Conservation (phyloP, 2,329 filamentous ascomycete species). For the Hypoxylon sp. region DNA sequence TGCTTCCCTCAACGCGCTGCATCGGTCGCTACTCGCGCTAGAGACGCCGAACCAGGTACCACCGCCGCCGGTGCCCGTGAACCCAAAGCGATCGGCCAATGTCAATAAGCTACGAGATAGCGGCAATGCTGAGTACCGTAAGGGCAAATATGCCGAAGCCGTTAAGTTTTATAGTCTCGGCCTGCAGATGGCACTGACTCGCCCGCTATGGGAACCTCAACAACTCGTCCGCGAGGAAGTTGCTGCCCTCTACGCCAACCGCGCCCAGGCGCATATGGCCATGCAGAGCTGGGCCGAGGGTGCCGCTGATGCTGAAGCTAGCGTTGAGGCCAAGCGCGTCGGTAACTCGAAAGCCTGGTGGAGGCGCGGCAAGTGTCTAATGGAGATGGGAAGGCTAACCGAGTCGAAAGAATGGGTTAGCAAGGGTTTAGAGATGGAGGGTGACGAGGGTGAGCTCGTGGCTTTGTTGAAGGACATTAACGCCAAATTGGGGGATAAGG, state of each 20-base stretch:
- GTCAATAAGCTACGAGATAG: slow-evolving; percentile 92
- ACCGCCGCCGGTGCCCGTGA: slow-evolving; percentile 89
- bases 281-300: slow-evolving; percentile 87
- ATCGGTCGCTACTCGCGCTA: slow-evolving; percentile 79
- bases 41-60: slow-evolving; percentile 76
- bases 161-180: slow-evolving; percentile 87
- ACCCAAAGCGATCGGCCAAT: slow-evolving; percentile 90
- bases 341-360: slow-evolving; percentile 97
- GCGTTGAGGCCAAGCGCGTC: slow-evolving; percentile 86
- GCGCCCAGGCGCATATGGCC: slow-evolving; percentile 91
- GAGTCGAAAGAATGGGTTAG: slow-evolving; percentile 87
- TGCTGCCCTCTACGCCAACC: slow-evolving; percentile 83
- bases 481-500: slow-evolving; percentile 55
- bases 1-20: slow-evolving; percentile 81
- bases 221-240: slow-evolving; percentile 89
- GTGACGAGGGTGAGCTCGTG: slow-evolving; percentile 75
- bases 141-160: slow-evolving; percentile 80
- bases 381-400: slow-evolving; percentile 90
- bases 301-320: slow-evolving; percentile 87
- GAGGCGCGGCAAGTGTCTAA: slow-evolving; percentile 84
- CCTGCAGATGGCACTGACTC: slow-evolving; percentile 86
- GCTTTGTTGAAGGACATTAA: slow-evolving; percentile 76
- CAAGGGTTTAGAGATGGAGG: slow-evolving; percentile 86
- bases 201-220: slow-evolving; percentile 90
- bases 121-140: slow-evolving; percentile 87